Percentiles rank a stretch among this genome's conserved stretches.
Evolutionary conservation across 768 basidiomycete genomes (phyloP).

Genomic region (Phylloporus scabripes): DNA sequence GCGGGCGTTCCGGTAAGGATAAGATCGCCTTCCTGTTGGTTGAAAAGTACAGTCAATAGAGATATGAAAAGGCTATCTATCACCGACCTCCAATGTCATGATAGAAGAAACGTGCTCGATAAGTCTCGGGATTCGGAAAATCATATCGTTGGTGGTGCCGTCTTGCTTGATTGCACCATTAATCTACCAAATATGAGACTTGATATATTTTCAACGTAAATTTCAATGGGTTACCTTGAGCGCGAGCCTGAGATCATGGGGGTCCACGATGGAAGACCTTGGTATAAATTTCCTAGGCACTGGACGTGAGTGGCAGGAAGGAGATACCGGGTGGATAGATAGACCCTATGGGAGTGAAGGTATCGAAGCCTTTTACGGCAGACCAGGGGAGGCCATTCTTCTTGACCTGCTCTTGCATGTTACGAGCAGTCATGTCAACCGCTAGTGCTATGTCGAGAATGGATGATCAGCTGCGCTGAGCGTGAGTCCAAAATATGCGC

Average conservation of each 20-base stretch:
- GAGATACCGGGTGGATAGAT: conserved; percentile 2
- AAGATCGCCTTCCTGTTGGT: conserved; percentile 78
- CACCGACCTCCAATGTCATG: conserved; percentile 86
- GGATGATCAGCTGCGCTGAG: background rate
- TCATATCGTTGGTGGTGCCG: conserved; percentile 85
- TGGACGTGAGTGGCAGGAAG: background rate
- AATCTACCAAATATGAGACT: conserved; percentile 45
- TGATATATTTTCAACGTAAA: background rate
- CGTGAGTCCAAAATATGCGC: conserved; percentile 11
- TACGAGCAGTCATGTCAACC: conserved; percentile 95
- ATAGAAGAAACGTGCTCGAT: conserved; percentile 92
- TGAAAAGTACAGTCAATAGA: background rate
- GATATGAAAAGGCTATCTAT: background rate
- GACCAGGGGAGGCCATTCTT: conserved; percentile 95
- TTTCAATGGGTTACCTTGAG: conserved; percentile 52
- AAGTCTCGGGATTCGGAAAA: conserved; percentile 82
- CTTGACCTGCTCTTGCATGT: conserved; percentile 90
- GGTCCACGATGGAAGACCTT: conserved; percentile 59
- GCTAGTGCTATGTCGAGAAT: conserved; percentile 60
- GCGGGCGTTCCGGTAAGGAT: conserved; percentile 88
- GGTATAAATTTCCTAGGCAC: conserved; percentile 69
- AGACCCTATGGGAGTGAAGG: conserved; percentile 89
- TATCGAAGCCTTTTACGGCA: conserved; percentile 96
- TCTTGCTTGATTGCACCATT: conserved; percentile 82
- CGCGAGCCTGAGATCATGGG: conserved; percentile 69